Percentiles rank a stretch among this genome's conserved stretches.
Evolutionary conservation across 1,284 basidiomycete species (phyloP).

Genomic region (Fomitopsis pinicola): DNA sequence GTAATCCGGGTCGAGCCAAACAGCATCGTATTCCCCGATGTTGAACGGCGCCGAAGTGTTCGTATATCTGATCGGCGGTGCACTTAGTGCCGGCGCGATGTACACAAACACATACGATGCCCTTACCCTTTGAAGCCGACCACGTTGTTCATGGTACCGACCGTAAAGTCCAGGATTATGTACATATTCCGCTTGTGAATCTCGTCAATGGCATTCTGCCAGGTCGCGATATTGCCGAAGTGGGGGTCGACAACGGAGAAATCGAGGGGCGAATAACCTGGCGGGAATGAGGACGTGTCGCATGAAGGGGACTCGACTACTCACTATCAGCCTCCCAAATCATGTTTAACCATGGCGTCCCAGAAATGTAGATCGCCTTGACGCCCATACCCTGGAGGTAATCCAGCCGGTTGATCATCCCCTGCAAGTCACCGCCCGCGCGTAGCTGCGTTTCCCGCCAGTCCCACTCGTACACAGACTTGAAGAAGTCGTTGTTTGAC

Average conservation of each 20-base stretch:
- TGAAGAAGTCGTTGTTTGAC: constrained; percentile 85
- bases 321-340: constrained; percentile 91
- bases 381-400: constrained; percentile 89
- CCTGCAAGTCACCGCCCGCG: constrained; percentile 81
- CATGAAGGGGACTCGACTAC: constrained; percentile 26
- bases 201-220: constrained; percentile 69
- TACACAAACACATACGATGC: not conserved
- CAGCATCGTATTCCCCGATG: constrained; percentile 66
- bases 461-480: constrained; percentile 77
- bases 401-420: constrained; percentile 72
- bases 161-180: constrained; percentile 87
- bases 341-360: constrained; percentile 91
- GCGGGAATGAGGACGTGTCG: not conserved
- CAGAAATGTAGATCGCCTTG: constrained; percentile 81
- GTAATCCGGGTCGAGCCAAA: constrained; percentile 76
- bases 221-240: constrained; percentile 80
- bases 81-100: not conserved
- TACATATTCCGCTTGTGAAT: constrained; percentile 84
- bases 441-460: constrained; percentile 85
- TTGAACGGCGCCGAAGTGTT: constrained; percentile 80
- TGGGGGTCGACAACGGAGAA: constrained; percentile 88
- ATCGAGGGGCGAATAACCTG: constrained; percentile 89
- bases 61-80: constrained; percentile 46
- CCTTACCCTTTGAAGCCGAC: constrained; percentile 77
- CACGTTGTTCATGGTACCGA: constrained; percentile 87